Conservation (phyloP, 768 basidiomycete species). For the Guyanaporus albipodus region DNA sequence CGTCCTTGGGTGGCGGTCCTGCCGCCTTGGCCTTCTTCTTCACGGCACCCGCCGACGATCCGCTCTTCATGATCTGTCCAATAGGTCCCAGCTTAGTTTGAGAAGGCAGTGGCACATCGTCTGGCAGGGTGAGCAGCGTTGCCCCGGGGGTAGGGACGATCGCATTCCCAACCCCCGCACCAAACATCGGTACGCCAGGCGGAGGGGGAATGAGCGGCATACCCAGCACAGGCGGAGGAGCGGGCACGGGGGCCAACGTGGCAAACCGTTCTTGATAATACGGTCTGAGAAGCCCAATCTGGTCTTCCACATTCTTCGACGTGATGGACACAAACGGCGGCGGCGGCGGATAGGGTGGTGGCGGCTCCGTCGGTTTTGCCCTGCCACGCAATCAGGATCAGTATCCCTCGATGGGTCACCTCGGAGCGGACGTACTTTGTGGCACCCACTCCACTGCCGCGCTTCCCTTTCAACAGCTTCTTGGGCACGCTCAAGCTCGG, state of each 20-base stretch:
- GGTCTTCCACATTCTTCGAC: conserved; percentile 59
- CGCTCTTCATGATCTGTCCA: conserved; percentile 64
- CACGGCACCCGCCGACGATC: conserved; percentile 38
- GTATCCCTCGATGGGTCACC: neutral
- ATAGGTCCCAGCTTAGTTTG: conserved; percentile 77
- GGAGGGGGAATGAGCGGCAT: conserved; percentile 17
- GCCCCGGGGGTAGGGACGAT: neutral
- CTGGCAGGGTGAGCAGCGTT: conserved; percentile 44
- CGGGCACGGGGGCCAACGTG: conserved; percentile 32
- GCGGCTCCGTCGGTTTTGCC: conserved; percentile 66
- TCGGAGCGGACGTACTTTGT: conserved; percentile 44
- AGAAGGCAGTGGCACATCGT: conserved; percentile 55
- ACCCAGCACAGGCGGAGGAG: conserved; percentile 14
- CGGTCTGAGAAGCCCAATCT: conserved; percentile 79
- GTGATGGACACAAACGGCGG: conserved; percentile 75
- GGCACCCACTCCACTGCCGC: conserved; percentile 35
- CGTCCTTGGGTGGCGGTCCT: conserved; percentile 23
- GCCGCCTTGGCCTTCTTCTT: conserved; percentile 56
- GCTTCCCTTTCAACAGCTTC: conserved; percentile 67
- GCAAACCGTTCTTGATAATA: conserved; percentile 66
- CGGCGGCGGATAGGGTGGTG: conserved; percentile 81
- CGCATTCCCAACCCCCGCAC: neutral
- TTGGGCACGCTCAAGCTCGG: conserved; percentile 76
- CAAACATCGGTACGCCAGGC: neutral
- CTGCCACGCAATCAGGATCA: conserved; percentile 31